phyloP scores from a whole-genome alignment of 1,284 basidiomycete species.

The Ceraceosorus guamensis region DNA sequence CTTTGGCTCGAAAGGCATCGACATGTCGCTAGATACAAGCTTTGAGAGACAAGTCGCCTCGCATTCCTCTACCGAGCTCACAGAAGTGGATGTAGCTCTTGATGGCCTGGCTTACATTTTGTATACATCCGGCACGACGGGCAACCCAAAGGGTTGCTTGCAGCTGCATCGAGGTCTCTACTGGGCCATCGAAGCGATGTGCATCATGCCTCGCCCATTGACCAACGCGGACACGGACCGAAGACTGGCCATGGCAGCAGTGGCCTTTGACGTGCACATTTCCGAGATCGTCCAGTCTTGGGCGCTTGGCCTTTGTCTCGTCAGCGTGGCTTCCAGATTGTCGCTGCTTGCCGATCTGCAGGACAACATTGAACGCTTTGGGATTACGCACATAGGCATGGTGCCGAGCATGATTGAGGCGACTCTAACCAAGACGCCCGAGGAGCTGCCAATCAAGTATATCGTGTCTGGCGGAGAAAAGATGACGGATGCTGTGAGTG shows the following conservation, averaged over 20 bases:
- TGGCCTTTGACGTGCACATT: conserved; percentile 47
- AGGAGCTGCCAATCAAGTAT: not conserved
- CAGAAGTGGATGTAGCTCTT: not conserved
- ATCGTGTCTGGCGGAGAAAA: conserved; percentile 9
- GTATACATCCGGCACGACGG: conserved; percentile 44
- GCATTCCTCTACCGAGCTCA: not conserved
- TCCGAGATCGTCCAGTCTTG: conserved; percentile 43
- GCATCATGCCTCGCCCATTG: not conserved
- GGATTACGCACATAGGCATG: conserved; percentile 41
- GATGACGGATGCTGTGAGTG: conserved; percentile 4
- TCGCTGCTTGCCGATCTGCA: conserved; percentile 37
- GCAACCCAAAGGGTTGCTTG: conserved; percentile 42
- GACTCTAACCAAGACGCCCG: conserved; percentile 1
- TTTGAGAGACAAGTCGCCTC: too few species aligned
- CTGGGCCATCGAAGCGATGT: conserved; percentile 1
- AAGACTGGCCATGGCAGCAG: not conserved
- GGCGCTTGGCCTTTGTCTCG: conserved; percentile 29
- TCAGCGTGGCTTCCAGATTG: conserved; percentile 34
- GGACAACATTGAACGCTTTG: conserved; percentile 23
- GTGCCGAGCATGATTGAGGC: conserved; percentile 35
- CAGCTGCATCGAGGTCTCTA: conserved; percentile 1
- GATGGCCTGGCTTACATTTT: conserved; percentile 25
- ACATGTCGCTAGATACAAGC: too few species aligned
- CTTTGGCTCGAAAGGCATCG: too few species aligned
- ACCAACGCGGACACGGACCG: not conserved